Evolutionary conservation across 805 yeast genomes (phyloP).

Genomic region (Kodamaea laetipori): DNA sequence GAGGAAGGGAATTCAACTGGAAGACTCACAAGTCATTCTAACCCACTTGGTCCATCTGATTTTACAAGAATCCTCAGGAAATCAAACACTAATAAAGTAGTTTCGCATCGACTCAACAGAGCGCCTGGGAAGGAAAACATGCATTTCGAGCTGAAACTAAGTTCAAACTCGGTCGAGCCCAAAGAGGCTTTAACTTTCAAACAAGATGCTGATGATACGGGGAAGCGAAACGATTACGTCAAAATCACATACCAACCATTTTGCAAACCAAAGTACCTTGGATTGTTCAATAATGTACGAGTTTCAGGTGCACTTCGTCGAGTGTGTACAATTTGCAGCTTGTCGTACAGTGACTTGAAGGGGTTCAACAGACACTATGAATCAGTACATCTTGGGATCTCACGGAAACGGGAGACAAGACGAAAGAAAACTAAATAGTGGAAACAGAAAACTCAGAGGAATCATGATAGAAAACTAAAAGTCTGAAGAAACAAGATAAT

Average conservation of each 20-base stretch:
- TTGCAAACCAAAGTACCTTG: conserved; percentile 19
- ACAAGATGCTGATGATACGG: too few species aligned
- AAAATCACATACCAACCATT: neutral
- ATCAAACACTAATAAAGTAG: too few species aligned
- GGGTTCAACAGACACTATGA: conserved; percentile 20
- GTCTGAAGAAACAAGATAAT: neutral
- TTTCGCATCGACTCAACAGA: too few species aligned
- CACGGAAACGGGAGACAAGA: conserved; percentile 12
- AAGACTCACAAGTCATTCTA: too few species aligned
- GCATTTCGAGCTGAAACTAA: too few species aligned
- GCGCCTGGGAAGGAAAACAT: too few species aligned
- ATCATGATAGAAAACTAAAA: neutral
- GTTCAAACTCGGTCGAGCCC: too few species aligned
- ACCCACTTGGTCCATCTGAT: too few species aligned
- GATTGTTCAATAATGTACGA: conserved; percentile 17
- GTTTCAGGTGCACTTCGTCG: conserved; percentile 16
- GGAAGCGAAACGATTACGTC: neutral
- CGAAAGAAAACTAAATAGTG: neutral
- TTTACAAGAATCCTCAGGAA: too few species aligned
- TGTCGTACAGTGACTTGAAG: conserved; percentile 17
- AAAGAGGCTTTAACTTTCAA: too few species aligned
- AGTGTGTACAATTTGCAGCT: conserved; percentile 17
- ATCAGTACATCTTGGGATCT: conserved; percentile 11
- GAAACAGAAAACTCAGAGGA: neutral
- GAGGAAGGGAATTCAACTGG: too few species aligned